These are phyloP conservation scores for Craterostigma plantagineum DNA, from an alignment of 257 asterid genomes.

Conservation along the genomic window DNA sequence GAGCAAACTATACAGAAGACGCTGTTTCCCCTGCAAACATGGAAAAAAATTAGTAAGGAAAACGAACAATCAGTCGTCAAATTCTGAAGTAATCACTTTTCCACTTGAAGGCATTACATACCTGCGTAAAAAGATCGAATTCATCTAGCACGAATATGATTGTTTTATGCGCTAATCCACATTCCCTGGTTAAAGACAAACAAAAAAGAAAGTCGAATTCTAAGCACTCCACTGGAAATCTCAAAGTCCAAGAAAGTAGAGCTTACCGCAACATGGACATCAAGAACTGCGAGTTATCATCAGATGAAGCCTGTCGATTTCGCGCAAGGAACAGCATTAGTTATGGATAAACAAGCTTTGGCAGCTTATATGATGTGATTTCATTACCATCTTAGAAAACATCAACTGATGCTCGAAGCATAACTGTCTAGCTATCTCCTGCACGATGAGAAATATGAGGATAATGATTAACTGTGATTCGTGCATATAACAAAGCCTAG, in stretches of 20 bases:
- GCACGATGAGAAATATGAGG: conserved; percentile 9
- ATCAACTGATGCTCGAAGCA: conserved; percentile 64
- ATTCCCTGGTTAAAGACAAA: conserved; percentile 40
- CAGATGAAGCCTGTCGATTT: conserved; percentile 77
- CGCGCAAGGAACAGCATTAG: conserved; percentile 9
- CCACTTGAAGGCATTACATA: conserved; percentile 17
- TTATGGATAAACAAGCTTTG: conserved; percentile 5
- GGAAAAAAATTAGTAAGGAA: too few relatives aligned
- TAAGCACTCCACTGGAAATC: conserved; percentile 4
- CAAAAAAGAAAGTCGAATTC: conserved; percentile 1
- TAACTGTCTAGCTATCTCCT: conserved; percentile 81
- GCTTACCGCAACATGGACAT: conserved; percentile 71
- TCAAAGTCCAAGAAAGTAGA: conserved; percentile 3
- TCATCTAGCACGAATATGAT: conserved; percentile 71
- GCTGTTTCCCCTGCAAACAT: conserved; percentile 89
- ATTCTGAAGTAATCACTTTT: conserved; percentile 8
- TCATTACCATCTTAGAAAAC: conserved; percentile 81
- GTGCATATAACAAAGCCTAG: neutral
- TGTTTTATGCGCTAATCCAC: conserved; percentile 92
- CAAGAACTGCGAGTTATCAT: conserved; percentile 75
- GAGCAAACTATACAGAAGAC: conserved; percentile 69
- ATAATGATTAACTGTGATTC: neutral
- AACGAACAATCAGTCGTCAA: too few relatives aligned
- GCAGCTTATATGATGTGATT: conserved; percentile 6
- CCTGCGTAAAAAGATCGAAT: conserved; percentile 94